phyloP scores from a whole-genome alignment of 139 green algal genomes.

The Haematococcus sp. region DNA sequence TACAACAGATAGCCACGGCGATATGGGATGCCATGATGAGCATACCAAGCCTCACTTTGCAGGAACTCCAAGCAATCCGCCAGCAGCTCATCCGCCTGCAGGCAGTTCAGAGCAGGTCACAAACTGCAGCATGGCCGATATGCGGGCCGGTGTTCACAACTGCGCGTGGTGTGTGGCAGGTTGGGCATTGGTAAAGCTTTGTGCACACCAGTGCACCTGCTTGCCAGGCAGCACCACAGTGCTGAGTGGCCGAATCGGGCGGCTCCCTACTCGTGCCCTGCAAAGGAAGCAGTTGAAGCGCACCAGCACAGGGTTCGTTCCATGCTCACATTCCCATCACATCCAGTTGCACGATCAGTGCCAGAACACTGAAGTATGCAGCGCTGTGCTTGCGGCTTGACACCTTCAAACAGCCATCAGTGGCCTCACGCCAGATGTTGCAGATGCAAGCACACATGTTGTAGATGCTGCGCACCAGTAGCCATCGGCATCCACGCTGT shows the following conservation, averaged over 20 bases:
- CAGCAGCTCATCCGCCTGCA: slow-evolving; percentile 30
- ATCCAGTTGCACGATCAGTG: no score
- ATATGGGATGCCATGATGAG: slow-evolving; percentile 39
- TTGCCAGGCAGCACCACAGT: slow-evolving; percentile 33
- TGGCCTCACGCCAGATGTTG: background rate
- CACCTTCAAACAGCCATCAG: background rate
- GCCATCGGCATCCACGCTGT: slow-evolving; percentile 15
- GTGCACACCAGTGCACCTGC: slow-evolving; percentile 25
- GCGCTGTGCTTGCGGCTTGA: background rate
- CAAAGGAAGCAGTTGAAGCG: no score
- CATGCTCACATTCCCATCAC: no score
- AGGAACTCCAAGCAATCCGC: slow-evolving; percentile 33
- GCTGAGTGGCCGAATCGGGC: slow-evolving; percentile 32
- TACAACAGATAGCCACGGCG: slow-evolving; percentile 51
- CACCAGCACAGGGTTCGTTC: no score
- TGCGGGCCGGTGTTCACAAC: no score
- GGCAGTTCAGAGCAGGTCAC: no score
- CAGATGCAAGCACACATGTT: background rate
- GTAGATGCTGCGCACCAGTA: background rate
- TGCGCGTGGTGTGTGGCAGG: no score
- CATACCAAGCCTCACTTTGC: slow-evolving; percentile 19
- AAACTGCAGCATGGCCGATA: no score
- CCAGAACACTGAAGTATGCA: background rate
- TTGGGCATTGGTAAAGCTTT: no score
- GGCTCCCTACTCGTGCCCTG: slow-evolving; percentile 29